Evolutionary conservation across 139 green algal genomes (phyloP).

Genomic region (Asterochloris sp.): DNA sequence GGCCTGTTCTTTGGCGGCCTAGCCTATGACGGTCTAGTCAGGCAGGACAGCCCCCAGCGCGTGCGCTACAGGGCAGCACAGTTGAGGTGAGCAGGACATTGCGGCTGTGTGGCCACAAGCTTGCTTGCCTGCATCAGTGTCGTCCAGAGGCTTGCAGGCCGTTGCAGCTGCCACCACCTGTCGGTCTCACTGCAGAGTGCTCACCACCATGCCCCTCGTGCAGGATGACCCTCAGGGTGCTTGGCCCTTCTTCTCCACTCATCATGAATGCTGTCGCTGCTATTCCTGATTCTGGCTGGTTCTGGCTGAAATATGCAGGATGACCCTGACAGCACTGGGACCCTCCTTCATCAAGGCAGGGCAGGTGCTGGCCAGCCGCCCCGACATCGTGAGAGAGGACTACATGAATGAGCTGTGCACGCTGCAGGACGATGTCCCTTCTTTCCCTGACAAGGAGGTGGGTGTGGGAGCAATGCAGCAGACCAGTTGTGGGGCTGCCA

Average conservation of each 20-base stretch:
- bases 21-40: slow-evolving; percentile 38
- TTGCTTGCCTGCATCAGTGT: not conserved
- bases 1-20: slow-evolving; percentile 50
- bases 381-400: slow-evolving; percentile 96
- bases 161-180: no score
- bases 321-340: slow-evolving; percentile 84
- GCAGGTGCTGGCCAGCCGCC: slow-evolving; percentile 92
- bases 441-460: slow-evolving; percentile 70
- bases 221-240: no score
- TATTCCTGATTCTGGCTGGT: no score
- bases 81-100: slow-evolving; percentile 52
- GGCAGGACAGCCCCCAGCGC: slow-evolving; percentile 36
- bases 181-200: no score
- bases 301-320: slow-evolving; percentile 16
- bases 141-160: not conserved
- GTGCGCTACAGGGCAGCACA: slow-evolving; percentile 73
- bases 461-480: no score
- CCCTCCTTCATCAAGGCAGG: slow-evolving; percentile 98
- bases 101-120: not conserved
- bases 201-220: no score
- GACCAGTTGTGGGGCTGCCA: not conserved
- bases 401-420: slow-evolving; percentile 99
- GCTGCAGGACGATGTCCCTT: slow-evolving; percentile 89
- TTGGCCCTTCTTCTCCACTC: no score
- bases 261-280: no score